These are phyloP conservation scores for Cyathus olla DNA, from an alignment of 1,284 basidiomycete species.

Conservation along the genomic window DNA sequence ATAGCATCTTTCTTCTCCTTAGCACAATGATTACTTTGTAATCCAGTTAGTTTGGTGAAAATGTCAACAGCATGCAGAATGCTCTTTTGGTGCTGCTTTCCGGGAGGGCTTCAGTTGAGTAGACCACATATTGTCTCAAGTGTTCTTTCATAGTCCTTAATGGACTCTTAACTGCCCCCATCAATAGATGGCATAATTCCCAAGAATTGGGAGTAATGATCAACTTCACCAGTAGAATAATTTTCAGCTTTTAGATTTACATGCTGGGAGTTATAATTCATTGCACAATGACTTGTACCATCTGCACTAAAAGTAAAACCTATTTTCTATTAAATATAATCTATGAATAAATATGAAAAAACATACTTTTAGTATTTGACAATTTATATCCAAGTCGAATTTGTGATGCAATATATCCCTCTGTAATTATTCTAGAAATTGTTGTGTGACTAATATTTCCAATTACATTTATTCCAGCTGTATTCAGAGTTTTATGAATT, in stretches of 20 bases:
- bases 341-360: background rate
- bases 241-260: constrained; percentile 15
- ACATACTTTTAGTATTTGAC: constrained; percentile 14
- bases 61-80: constrained; percentile 12
- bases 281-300: constrained; percentile 22
- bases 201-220: constrained; percentile 16
- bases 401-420: constrained; percentile 25
- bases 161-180: constrained; percentile 21
- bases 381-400: constrained; percentile 32
- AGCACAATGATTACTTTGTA: constrained; percentile 20
- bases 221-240: constrained; percentile 5
- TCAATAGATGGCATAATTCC: constrained; percentile 5
- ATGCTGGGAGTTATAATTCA: constrained; percentile 25
- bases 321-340: background rate
- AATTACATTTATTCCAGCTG: constrained; percentile 21
- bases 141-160: constrained; percentile 16
- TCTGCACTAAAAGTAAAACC: constrained; percentile 25
- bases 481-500: constrained; percentile 13
- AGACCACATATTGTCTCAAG: constrained; percentile 15
- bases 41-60: constrained; percentile 17
- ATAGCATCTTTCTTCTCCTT: constrained; percentile 23
- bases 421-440: constrained; percentile 22
- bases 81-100: constrained; percentile 4
- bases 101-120: constrained; percentile 20
- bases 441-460: constrained; percentile 19